Evolutionary conservation across 2,329 filamentous ascomycete genomes (phyloP), one percentile per base, ranked within the genome.

Genomic region (Achaetomium macrosporum): DNA sequence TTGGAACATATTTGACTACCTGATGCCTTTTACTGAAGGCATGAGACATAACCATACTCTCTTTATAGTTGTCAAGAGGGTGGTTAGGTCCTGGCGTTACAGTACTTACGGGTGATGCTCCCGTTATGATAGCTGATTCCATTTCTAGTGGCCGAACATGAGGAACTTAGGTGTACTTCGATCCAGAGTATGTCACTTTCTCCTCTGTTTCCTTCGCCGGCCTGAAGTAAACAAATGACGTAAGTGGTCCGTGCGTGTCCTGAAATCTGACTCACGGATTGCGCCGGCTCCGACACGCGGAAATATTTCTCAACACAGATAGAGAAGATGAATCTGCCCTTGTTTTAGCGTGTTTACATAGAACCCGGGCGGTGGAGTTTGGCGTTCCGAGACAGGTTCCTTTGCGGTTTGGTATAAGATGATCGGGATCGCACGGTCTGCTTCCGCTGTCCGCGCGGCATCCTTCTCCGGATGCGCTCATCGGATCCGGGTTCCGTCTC

Each of bases 181-280:
- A n/a, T n/a, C n/a, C n/a, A n/a, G n/a, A n/a, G n/a, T n/a, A n/a
- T n/a, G n/a, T 31, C 25, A 5, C 31, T 12, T 13, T 15, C 42
- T 16, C 15, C 31, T 36, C 4, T 12, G n/a, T 47, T 8, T 59
- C 42, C 57, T 46, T 13, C 20, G 41, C 47, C 11, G 6, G 25
- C 30, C 12, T n/a, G 3, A 35, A 36, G n/a, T 42, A 25, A 37
- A 43, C 13, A 48, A 25, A 55, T 57, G 52, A 55, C 52, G 48
- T 55, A 42, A n/a, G 8, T 53, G 52, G 52, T 46, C 49, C 43
- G 55, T 57, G 55, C 55, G 45, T 37, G 16, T 13, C 13, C 8
- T 11, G 41, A 39, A 40, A 16, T 53, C 44, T 48, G 15, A n/a
- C 8, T 41, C 42, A 5, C n/a, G 16, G 30, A 10, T 54, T 36